Evolutionary conservation across 148 eudicot genomes (phyloP), one percentile per base, ranked within the genome.

Genomic region (Camellia japonica): DNA sequence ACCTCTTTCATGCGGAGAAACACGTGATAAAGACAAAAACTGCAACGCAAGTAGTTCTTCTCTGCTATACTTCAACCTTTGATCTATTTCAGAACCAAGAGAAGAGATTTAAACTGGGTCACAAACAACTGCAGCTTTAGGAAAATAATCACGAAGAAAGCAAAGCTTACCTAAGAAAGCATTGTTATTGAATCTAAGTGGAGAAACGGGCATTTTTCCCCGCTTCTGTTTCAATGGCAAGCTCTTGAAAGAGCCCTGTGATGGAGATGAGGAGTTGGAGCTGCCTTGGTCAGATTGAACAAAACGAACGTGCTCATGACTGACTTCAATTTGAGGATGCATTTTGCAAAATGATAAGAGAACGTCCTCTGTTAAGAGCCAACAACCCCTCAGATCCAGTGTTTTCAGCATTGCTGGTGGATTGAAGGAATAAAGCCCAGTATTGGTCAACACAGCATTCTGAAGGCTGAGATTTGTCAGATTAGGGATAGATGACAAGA

Each of bases 31-130:
- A n/a, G 90, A 76, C 12, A 83, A 71, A 81, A 85, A 83, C 87
- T 90, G 94, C 87, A 96, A 43, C 0, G 88, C 80, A n/a, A 96
- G 91, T 77, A 96, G 86, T 83, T 96, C 97, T 77, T 92, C 97
- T 82, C 86, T 85, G 79, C 63, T 87, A 72, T 96, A 96, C 87
- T 92, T 93, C 71, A 89, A 83, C 85, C 99, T 88, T 86, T 96
- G 99, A 86, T 96, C 99, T 96, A 38, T 83, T 83, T 20, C 76
- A 73, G 78, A 55, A 84, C 47, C 41, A 65, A 66, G 47, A 70
- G 73, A 19, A 8, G 52, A 76, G 38, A 51, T 49, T 61, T 23
- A 73, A 15, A 65, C 41, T 30, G 15, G 30, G 14, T 23, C 42
- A 49, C 15, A 75, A 72, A 44, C 6, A 13, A 65, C 43, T 49